Evolutionary conservation across 495 filamentous ascomycete species (phyloP).

Genomic region (Penicillium nucicola): DNA sequence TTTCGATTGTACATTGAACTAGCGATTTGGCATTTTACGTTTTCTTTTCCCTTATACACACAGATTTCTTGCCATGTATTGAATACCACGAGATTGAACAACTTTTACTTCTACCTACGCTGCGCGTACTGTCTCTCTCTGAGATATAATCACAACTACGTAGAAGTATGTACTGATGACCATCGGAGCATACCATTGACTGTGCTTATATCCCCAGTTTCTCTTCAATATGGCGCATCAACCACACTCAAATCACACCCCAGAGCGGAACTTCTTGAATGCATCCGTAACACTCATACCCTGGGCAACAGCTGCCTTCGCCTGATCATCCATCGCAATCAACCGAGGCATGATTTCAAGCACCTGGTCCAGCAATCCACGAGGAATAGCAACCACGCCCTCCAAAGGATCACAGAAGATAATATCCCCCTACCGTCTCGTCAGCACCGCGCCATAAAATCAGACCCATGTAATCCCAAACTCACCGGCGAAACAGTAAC

Average conservation of each 20-base stretch:
- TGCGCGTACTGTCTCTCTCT: neutral
- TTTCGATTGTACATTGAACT: slow-evolving; percentile 23
- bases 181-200: too few relatives aligned
- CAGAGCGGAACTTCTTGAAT: slow-evolving; percentile 42
- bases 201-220: neutral
- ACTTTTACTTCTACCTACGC: slow-evolving; percentile 14
- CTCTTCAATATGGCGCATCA: too few relatives aligned
- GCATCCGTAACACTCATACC: slow-evolving; percentile 58
- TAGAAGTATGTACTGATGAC: too few relatives aligned
- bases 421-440: slow-evolving; percentile 52
- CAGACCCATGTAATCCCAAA: neutral
- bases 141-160: neutral
- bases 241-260: too few relatives aligned
- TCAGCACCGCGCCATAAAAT: neutral
- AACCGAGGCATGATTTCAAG: slow-evolving; percentile 52
- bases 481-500: slow-evolving; percentile 47
- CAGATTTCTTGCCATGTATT: slow-evolving; percentile 24
- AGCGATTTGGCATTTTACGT: slow-evolving; percentile 25
- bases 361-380: slow-evolving; percentile 44
- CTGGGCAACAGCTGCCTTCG: slow-evolving; percentile 54
- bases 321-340: slow-evolving; percentile 57
- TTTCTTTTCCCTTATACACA: slow-evolving; percentile 12
- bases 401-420: slow-evolving; percentile 59
- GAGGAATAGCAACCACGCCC: slow-evolving; percentile 62
- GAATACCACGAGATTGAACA: slow-evolving; percentile 26